A percentile compares a stretch with the other conserved stretches of the same genome.
Evolutionary conservation across 192 early-diverging fungal species (phyloP).

Genomic region (Coemansia sp.): DNA sequence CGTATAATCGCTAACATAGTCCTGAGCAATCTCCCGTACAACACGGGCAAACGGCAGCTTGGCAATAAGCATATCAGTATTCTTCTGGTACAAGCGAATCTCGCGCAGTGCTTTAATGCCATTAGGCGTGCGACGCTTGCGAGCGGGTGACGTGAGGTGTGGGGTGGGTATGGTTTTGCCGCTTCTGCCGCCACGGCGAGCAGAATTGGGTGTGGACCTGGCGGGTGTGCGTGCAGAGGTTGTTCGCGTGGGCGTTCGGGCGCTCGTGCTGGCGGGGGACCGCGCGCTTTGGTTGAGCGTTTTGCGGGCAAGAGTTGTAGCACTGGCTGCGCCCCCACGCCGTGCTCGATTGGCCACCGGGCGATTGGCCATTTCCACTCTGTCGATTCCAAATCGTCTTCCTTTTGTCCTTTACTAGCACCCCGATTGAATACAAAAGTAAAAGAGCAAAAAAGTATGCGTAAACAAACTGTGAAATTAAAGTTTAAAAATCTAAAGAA

Average conservation of each 20-base stretch:
- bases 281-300: conserved; percentile 10
- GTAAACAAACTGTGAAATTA: background rate
- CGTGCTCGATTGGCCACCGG: conserved; percentile 25
- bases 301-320: conserved; percentile 30
- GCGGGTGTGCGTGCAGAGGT: background rate
- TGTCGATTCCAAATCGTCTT: background rate
- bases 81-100: conserved; percentile 82
- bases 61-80: conserved; percentile 70
- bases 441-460: background rate
- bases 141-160: conserved; percentile 11
- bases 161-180: conserved; percentile 25
- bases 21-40: conserved; percentile 66
- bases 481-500: background rate
- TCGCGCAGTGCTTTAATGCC: conserved; percentile 81
- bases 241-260: conserved; percentile 12
- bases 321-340: conserved; percentile 21
- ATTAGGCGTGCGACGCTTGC: conserved; percentile 31
- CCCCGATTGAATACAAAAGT: background rate
- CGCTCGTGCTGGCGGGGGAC: conserved; percentile 3
- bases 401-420: background rate
- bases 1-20: conserved; percentile 47
- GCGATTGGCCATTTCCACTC: conserved; percentile 18
- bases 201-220: background rate
- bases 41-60: conserved; percentile 88
- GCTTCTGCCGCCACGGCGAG: conserved; percentile 16